Evolutionary conservation across 2,329 filamentous ascomycete genomes (phyloP).

Genomic region (Exserohilum rostratum): DNA sequence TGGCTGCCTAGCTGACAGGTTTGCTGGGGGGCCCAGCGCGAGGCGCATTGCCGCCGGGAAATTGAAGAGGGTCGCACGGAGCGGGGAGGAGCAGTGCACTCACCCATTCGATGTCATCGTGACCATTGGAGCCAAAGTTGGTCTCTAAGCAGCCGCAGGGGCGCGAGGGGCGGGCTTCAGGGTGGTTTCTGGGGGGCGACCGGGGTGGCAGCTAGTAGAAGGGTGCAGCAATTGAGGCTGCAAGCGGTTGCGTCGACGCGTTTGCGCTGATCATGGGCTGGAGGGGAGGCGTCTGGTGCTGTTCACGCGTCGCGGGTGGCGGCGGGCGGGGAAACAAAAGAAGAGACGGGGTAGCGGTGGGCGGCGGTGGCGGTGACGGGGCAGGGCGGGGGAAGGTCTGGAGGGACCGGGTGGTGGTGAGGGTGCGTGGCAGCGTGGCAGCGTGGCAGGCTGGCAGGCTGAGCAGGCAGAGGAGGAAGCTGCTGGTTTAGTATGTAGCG

Average conservation of each 20-base stretch:
- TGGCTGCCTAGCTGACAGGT: constrained; percentile 4
- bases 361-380: neutral
- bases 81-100: constrained; percentile 41
- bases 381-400: no score
- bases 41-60: constrained; percentile 11
- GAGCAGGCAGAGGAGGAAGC: no score
- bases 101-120: constrained; percentile 54
- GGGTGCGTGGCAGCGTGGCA: constrained; percentile 17
- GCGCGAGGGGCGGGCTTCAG: neutral
- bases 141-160: constrained; percentile 11
- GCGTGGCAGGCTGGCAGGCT: constrained; percentile 5
- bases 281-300: neutral
- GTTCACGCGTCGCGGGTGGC: neutral
- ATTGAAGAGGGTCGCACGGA: constrained; percentile 36
- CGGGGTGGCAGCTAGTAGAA: constrained; percentile 3
- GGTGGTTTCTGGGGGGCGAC: neutral
- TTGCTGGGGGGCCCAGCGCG: neutral
- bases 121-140: constrained; percentile 47
- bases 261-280: constrained; percentile 16
- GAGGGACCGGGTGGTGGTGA: constrained; percentile 2
- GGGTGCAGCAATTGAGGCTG: constrained; percentile 12
- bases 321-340: neutral
- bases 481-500: no score
- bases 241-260: constrained; percentile 6
- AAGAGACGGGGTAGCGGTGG: neutral